Evolutionary conservation across 495 filamentous ascomycete genomes (phyloP), one percentile per base, ranked within the genome.

Genomic region (Eremomyces bilateralis): DNA sequence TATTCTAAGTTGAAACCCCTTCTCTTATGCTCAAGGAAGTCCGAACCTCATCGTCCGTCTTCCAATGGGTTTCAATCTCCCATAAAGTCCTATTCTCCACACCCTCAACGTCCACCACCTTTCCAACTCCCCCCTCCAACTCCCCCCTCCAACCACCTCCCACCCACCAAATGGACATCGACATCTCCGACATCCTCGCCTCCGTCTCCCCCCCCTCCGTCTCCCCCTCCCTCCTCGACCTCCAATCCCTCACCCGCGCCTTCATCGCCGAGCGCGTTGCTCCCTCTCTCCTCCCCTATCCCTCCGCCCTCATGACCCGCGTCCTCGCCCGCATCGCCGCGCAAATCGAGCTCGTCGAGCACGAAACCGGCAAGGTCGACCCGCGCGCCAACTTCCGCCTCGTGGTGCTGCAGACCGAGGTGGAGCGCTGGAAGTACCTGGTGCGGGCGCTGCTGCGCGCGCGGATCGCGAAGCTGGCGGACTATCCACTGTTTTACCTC

Each of bases 341-440:
- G 33, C 33, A 63, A 61, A 62, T 65, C 25, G 51, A 57, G 42
- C 52, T 54, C 19, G 51, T 63, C 21, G 51, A 59, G 48, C 51
- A 53, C 15, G 54, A 54, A 43, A 61, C 51, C 16, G 76, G 70
- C 38, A 68, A 74, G 44, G 65, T 82, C 62, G 81, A 88, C 46
- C 74, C 82, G 8, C 83, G 73, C 46, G 71, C 79, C 37, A 93
- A 90, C 53, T 90, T 97, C 51, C 69, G 65, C 42, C 74, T 95
- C 43, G 90, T 94, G 31, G 75, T 97, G 41, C 71, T 94, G 37
- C 88, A 97, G 61, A 95, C 90, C 18, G 88, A 97, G 61, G 71
- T 95, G 33, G 79, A 92, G 53, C 63, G 88, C 25, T 85, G 76
- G 53, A 91, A 91, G 60, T 95, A 76, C 49, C 62, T 95, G 22